Conservation (phyloP, 1,139 yeast genomes). For the Dujonia santamariae region DNA sequence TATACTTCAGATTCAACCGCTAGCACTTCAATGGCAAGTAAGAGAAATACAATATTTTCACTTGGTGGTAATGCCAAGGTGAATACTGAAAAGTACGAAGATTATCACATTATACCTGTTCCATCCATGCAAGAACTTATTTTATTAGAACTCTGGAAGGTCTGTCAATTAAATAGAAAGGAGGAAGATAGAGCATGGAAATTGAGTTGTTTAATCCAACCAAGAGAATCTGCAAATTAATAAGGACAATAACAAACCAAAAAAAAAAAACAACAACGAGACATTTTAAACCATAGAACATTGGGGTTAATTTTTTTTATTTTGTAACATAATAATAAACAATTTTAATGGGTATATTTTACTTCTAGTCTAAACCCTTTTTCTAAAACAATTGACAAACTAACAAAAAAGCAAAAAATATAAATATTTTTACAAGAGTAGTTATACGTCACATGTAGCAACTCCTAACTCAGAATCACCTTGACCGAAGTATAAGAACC, state of each 20-base stretch:
- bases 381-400: too few species aligned
- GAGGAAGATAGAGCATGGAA: constrained; percentile 74
- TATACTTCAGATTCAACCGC: constrained; percentile 24
- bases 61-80: constrained; percentile 8
- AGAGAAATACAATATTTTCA: constrained; percentile 21
- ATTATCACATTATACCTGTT: constrained; percentile 36
- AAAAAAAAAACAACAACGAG: too few species aligned
- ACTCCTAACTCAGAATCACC: constrained; percentile 46
- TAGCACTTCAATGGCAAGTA: constrained; percentile 10
- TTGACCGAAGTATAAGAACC: constrained; percentile 45
- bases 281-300: too few species aligned
- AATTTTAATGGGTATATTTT: too few species aligned
- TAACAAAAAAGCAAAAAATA: too few species aligned
- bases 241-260: too few species aligned
- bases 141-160: constrained; percentile 67
- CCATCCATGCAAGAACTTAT: constrained; percentile 61
- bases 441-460: constrained; percentile 29
- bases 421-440: not conserved
- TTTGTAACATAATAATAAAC: too few species aligned
- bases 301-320: too few species aligned
- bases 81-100: constrained; percentile 17
- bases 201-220: constrained; percentile 56
- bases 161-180: constrained; percentile 53
- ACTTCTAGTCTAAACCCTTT: too few species aligned
- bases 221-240: constrained; percentile 23